Evolutionary conservation across 1,284 basidiomycete species (phyloP).

Genomic region (Paramarasmius palmivorus): DNA sequence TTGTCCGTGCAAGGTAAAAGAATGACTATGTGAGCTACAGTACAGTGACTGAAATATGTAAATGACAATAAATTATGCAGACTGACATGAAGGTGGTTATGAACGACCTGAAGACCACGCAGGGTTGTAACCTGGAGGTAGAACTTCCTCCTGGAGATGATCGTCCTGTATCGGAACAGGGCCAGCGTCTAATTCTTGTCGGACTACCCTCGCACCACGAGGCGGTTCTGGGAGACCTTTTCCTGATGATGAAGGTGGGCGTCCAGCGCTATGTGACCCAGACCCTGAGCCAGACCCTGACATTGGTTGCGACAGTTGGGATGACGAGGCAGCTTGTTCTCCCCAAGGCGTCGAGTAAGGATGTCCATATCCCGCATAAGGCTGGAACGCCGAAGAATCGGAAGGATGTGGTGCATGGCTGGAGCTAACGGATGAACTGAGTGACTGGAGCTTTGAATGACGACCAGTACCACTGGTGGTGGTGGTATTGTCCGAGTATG

Average conservation of each 20-base stretch:
- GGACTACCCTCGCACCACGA: neutral
- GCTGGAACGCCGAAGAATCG: no score
- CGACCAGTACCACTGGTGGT: neutral
- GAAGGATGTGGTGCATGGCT: neutral
- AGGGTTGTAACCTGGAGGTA: constrained; percentile 16
- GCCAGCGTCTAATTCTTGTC: constrained; percentile 13
- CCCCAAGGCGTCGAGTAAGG: no score
- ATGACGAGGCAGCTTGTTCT: no score
- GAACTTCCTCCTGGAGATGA: constrained; percentile 8
- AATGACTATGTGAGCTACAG: neutral
- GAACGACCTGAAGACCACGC: constrained; percentile 6
- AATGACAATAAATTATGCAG: neutral
- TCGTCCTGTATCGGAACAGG: neutral
- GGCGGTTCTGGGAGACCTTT: neutral
- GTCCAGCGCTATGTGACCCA: neutral
- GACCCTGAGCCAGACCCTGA: neutral
- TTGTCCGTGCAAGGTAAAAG: no score
- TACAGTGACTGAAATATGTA: neutral
- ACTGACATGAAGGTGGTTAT: neutral
- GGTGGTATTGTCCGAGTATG: neutral
- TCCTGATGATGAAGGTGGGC: neutral
- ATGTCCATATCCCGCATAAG: no score
- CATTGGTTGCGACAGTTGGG: no score
- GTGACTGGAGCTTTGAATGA: neutral
- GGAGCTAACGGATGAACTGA: neutral